Base-by-base conservation (phyloP, 768 basidiomycete species). In the Russula lepida region DNA sequence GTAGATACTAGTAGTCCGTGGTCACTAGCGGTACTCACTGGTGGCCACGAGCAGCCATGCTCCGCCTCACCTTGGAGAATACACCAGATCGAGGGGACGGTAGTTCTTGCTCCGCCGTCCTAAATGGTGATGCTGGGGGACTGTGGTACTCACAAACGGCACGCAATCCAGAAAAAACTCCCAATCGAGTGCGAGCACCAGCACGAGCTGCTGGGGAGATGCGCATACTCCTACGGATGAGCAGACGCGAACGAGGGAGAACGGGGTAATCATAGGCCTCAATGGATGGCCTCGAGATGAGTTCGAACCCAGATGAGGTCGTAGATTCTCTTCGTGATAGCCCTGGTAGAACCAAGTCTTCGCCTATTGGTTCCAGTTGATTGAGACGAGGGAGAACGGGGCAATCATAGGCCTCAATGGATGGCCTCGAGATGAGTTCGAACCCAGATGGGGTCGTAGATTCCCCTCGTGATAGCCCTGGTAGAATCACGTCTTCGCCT, bases 241-340 rank as follows among this genome's bases (percentile, higher is more conserved):
- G 28, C 15, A 63, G 25, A 49, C 62, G 62, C 13, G 57, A 28
- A 32, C 39, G 57, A 21, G 57, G 56, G 25, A 41, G 51, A 5
- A 39, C 4, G 25, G 62, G 62, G 21, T 63, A 63, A 23, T 63
- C 62, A 27, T 63, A 63, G 28, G 32, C 56, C 4, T 63, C 62
- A 19, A 63, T 35, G 37, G 62, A 63, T 15, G 62, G 62, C 25
- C 62, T 52, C n/a, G 62, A 63, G n/a, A 63, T 49, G 30, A 63
- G 0, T 39, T 63, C 62, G 21, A 63, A 63, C 19, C 37, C 56
- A 41, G 51, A 53, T 33, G 56, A 49, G 0, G 47, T 30, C 17
- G 57, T 58, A 15, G 62, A 49, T n/a, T 19, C 62, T 15, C 17
- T 63, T 13, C 62, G 50, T 28, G 52, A 54, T 49, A 63, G 43